Evolutionary conservation across 495 filamentous ascomycete species (phyloP).

Genomic region (Penicillium maclennaniae): DNA sequence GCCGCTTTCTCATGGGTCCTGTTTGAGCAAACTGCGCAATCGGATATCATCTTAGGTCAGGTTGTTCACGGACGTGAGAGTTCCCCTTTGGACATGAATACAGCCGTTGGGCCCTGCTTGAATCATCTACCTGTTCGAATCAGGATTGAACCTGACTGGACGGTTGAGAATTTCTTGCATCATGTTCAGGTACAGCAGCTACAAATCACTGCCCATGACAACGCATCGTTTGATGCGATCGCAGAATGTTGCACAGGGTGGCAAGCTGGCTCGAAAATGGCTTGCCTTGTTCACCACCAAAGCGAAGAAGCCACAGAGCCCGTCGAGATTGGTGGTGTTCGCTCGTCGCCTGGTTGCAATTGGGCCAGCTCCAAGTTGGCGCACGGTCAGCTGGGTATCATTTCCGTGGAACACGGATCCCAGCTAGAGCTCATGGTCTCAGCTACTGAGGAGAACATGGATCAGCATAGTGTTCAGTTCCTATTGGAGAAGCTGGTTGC

Average conservation of each 20-base stretch:
- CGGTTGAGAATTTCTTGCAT: constrained; percentile 35
- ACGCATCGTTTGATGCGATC: constrained; percentile 44
- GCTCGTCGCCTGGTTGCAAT: neutral
- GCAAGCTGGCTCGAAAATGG: constrained; percentile 20
- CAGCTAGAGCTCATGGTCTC: neutral
- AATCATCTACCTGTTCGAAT: constrained; percentile 49
- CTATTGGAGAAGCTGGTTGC: neutral
- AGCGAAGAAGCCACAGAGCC: constrained; percentile 14
- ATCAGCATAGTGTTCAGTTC: neutral
- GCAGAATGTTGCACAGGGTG: constrained; percentile 43
- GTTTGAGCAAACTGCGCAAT: constrained; percentile 23
- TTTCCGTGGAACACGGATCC: constrained; percentile 3
- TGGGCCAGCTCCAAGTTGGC: constrained; percentile 7
- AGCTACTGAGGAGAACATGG: constrained; percentile 2
- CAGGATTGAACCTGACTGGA: constrained; percentile 29
- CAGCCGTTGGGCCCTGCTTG: constrained; percentile 44
- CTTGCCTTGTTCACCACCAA: constrained; percentile 13
- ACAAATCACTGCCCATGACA: constrained; percentile 36
- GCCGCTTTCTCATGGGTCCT: constrained; percentile 40
- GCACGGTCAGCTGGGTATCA: constrained; percentile 6
- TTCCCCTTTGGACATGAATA: constrained; percentile 38
- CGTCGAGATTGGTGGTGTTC: constrained; percentile 3
- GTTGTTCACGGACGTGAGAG: constrained; percentile 45
- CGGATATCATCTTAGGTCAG: constrained; percentile 41
- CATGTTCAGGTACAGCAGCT: constrained; percentile 46